Base-by-base conservation (phyloP, 2,329 filamentous ascomycete genomes). In the Amylocarpus encephaloides region DNA sequence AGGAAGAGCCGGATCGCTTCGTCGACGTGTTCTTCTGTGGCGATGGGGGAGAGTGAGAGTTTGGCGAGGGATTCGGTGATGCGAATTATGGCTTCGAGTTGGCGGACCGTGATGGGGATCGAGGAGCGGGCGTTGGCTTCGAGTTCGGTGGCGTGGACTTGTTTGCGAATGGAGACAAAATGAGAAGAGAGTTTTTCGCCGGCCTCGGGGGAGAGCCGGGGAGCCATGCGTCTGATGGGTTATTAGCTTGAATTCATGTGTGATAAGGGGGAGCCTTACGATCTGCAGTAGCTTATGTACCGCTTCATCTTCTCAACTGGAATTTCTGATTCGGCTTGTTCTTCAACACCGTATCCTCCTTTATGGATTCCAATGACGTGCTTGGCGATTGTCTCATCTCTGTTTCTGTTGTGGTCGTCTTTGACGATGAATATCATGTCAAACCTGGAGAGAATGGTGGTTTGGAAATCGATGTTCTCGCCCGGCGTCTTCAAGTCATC, bases 341-440 rank as follows among this genome's bases (percentile, higher is more conserved):
- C 90, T 62, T 95, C 89, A 0, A 86, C 72, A 36, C 88, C 86
- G 47, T 86, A 82, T 12, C 88, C 87, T 51, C 90, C 89, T 88
- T 96, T 97, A 63, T 97, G 92, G 57, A 98, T 91, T 41, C 86
- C 83, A 83, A 98, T 95, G 65, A 98, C 92, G 79, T 98, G 93
- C 66, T 85, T 92, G 11, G 93, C 93, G 64, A 98, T 97, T 3
- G 79, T 84, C 72, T 96, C 89, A 65, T 98, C 93, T 63, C 92
- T 88, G 50, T 81, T 85, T 40, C 88, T 80, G 55, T 92, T 88
- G 67, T 98, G 93, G 55, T 95, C 90, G 67, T 98, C 93, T 61
- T 88, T 88, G 55, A 98, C 92, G 59, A 98, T 96, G 74, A 97
- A 98, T 59, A 98, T 97, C 88, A 98, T 96, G 69, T 98, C 93